These are phyloP conservation scores for Yarrowia sp. DNA, from an alignment of 805 yeast species.

Conservation along the genomic window DNA sequence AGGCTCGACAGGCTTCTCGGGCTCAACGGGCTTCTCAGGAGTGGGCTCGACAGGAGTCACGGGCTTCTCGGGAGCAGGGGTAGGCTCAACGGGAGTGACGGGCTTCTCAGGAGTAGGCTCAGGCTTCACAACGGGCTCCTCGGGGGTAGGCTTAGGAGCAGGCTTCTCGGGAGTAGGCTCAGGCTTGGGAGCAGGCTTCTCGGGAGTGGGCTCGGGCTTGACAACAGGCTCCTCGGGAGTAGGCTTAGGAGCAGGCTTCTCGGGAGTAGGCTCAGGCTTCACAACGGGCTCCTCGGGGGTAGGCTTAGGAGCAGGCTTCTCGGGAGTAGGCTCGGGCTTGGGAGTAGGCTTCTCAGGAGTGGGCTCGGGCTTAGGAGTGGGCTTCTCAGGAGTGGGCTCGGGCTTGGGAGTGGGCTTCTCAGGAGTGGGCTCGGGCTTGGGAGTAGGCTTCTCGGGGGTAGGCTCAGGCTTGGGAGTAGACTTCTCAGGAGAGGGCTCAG, in stretches of 20 bases:
- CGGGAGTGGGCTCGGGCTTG: not conserved
- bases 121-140: not conserved
- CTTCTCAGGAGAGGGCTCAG: no score
- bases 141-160: no score
- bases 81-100: not conserved
- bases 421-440: not conserved
- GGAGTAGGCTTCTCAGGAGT: not conserved
- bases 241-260: not conserved
- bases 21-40: not conserved
- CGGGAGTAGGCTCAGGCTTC: not conserved
- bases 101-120: conserved; percentile 4
- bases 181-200: not conserved
- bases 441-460: not conserved
- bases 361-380: no score
- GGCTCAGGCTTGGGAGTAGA: not conserved
- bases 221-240: not conserved
- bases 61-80: not conserved
- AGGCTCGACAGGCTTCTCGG: not conserved
- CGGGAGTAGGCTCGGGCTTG: not conserved
- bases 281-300: not conserved
- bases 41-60: not conserved
- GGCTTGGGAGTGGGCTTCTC: no score
- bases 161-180: not conserved
- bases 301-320: no score
- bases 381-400: not conserved